phyloP scores from a whole-genome alignment of 495 filamentous ascomycete genomes.

The Cercophora samala region DNA sequence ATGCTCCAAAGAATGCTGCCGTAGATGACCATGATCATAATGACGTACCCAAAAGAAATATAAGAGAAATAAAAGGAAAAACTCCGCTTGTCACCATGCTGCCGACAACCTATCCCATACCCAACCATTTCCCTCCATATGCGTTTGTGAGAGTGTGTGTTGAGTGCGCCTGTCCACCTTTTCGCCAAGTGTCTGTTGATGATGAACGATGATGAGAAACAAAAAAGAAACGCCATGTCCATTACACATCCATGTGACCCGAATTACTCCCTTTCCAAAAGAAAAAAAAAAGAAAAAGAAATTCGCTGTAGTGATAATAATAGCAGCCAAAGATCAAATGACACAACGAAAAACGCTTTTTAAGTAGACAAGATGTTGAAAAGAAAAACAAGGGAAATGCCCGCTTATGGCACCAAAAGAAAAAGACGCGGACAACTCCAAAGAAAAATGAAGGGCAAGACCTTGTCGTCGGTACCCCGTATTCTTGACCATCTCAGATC shows the following conservation, averaged over 20 bases:
- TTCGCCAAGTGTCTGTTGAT: background rate
- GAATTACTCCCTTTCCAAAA: background rate
- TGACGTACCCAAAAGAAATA: background rate
- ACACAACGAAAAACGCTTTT: constrained; percentile 9
- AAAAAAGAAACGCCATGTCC: constrained; percentile 8
- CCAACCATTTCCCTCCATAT: background rate
- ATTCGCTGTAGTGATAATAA: constrained; percentile 3
- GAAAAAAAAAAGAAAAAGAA: background rate
- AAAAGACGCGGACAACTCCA: background rate
- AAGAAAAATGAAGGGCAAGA: background rate
- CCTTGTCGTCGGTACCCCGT: background rate
- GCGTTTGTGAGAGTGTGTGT: background rate
- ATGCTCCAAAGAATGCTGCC: background rate
- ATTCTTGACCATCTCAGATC: background rate
- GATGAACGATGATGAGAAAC: background rate
- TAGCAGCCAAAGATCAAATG: background rate
- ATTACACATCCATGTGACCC: background rate
- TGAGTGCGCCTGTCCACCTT: background rate
- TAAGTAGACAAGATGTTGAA: constrained; percentile 2
- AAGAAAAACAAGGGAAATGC: background rate
- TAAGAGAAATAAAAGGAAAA: background rate
- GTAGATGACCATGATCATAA: background rate
- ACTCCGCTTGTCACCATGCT: background rate
- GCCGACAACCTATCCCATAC: background rate
- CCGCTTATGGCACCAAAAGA: background rate